A percentile compares a stretch with the other conserved stretches of the same genome.
Conservation (phyloP, 495 filamentous ascomycete genomes). For the Penicillium verhagenii region DNA sequence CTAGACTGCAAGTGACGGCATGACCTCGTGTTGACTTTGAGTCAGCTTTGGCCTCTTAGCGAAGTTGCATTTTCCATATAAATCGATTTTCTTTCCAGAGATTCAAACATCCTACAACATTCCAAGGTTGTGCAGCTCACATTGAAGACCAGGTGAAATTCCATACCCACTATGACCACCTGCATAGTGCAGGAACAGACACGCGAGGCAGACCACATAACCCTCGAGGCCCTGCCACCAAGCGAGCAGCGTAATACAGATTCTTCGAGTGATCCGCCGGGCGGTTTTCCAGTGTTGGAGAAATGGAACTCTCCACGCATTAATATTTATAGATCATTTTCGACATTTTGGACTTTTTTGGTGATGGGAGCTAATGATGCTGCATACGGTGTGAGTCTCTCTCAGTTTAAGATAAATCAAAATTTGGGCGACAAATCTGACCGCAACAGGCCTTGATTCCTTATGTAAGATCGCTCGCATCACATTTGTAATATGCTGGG, state of each 20-base stretch:
- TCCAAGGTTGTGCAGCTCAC: too few relatives aligned
- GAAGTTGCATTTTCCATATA: background rate
- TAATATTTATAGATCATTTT: constrained; percentile 63
- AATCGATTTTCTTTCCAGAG: too few relatives aligned
- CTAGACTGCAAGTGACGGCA: background rate
- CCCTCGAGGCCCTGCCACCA: constrained; percentile 18
- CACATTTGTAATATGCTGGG: background rate
- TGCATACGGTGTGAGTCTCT: constrained; percentile 65
- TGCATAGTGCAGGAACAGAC: constrained; percentile 12
- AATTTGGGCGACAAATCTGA: background rate
- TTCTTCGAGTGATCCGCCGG: background rate
- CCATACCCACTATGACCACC: constrained; percentile 10
- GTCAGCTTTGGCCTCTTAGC: too few relatives aligned
- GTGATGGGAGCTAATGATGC: constrained; percentile 83
- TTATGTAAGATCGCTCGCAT: constrained; percentile 43
- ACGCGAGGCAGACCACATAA: constrained; percentile 13
- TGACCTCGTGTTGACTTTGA: too few relatives aligned
- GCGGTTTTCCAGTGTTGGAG: constrained; percentile 18
- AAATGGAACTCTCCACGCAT: constrained; percentile 68
- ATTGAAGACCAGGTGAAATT: too few relatives aligned
- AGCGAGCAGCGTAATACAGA: background rate
- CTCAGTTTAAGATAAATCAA: background rate
- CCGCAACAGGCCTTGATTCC: constrained; percentile 60
- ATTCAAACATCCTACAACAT: background rate
- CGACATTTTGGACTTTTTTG: constrained; percentile 72